Evolutionary conservation across 768 basidiomycete genomes (phyloP).

Genomic region (Infundibulicybe gibba): DNA sequence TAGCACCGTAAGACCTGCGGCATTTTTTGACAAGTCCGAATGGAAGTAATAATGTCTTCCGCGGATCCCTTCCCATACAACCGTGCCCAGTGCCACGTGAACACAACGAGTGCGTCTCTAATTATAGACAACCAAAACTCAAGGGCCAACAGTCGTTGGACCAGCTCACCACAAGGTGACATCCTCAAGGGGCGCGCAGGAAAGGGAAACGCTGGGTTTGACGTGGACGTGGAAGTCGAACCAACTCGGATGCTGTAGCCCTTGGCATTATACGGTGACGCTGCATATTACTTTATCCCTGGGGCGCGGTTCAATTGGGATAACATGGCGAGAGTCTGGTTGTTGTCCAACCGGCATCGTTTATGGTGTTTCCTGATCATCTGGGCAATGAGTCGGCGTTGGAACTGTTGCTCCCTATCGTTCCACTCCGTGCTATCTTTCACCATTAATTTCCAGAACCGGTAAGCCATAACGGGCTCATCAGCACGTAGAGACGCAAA

Average conservation of each 20-base stretch:
- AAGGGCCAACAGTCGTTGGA: too few species aligned
- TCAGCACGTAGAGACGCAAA: slow-evolving; percentile 42
- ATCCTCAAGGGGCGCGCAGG: too few species aligned
- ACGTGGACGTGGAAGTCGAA: slow-evolving; percentile 3
- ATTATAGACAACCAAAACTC: slow-evolving; percentile 9
- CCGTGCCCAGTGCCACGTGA: slow-evolving; percentile 21
- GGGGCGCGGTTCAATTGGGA: slow-evolving; percentile 19
- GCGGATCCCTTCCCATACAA: slow-evolving; percentile 21
- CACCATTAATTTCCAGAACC: slow-evolving; percentile 55
- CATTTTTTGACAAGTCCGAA: slow-evolving; percentile 28
- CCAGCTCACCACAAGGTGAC: too few species aligned
- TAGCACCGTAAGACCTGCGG: slow-evolving; percentile 20
- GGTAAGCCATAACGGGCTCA: slow-evolving; percentile 50
- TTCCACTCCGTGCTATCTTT: slow-evolving; percentile 40
- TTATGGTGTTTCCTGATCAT: slow-evolving; percentile 20
- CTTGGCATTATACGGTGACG: too few species aligned
- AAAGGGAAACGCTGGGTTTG: too few species aligned
- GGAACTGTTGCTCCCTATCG: slow-evolving; percentile 38
- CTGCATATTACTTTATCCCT: background rate
- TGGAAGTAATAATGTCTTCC: slow-evolving; percentile 15
- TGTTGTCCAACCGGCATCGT: slow-evolving; percentile 9
- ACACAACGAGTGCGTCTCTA: slow-evolving; percentile 9
- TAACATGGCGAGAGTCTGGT: slow-evolving; percentile 23
- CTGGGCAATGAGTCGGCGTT: slow-evolving; percentile 38
- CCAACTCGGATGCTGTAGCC: too few species aligned